phyloP scores from a whole-genome alignment of 169 alveolate genomes.

The Babesia caballi region DNA sequence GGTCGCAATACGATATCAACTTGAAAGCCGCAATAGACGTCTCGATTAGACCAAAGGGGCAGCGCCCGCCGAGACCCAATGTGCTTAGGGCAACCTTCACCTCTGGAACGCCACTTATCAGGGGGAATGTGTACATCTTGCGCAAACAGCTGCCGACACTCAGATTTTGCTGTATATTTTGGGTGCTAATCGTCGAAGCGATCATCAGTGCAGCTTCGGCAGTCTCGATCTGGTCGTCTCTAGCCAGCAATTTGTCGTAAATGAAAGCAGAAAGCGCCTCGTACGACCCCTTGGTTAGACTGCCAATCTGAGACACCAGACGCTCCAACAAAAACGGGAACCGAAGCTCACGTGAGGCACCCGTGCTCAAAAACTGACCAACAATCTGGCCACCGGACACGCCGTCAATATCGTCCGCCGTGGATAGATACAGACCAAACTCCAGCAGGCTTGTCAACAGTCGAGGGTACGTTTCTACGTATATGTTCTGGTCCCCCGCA shows the following conservation, averaged over 20 bases:
- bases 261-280: conserved; percentile 10
- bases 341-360: conserved; percentile 51
- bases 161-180: conserved; percentile 3
- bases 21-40: conserved; percentile 37
- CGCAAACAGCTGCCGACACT: conserved; percentile 37
- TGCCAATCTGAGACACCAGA: conserved; percentile 43
- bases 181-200: conserved; percentile 20
- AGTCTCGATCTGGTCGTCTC: conserved; percentile 62
- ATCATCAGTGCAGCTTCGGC: conserved; percentile 47
- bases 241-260: conserved; percentile 43
- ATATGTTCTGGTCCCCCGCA: conserved; percentile 21
- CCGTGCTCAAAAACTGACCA: conserved; percentile 25
- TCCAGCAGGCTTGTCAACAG: conserved; percentile 22
- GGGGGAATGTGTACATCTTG: conserved; percentile 54
- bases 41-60: conserved; percentile 53
- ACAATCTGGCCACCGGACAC: conserved; percentile 8
- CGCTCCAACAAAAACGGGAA: conserved; percentile 56
- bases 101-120: conserved; percentile 32
- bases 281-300: conserved; percentile 22
- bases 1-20: conserved; percentile 28
- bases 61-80: conserved; percentile 52
- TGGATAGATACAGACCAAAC: conserved; percentile 21
- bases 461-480: conserved; percentile 53
- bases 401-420: not conserved
- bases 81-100: conserved; percentile 50